Base-by-base conservation (phyloP, 306 rosid genomes). In the Dryas alaskensis region DNA sequence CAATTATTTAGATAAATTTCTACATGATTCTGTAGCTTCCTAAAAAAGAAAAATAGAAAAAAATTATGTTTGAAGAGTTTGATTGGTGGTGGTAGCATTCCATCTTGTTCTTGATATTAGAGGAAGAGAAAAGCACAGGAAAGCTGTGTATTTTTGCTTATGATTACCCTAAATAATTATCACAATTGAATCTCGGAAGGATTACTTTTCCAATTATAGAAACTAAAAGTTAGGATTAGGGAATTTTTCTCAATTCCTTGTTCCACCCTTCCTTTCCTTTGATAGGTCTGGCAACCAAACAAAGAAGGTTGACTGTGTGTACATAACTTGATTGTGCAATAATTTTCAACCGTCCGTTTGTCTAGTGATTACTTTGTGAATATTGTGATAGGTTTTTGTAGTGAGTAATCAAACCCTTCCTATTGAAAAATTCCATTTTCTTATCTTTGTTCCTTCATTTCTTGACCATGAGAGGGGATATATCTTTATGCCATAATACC, bases 101-200 rank as follows among this genome's bases (percentile, higher is more conserved):
- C 10, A 27, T 65, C 6, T 48, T 12, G 8, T 31, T 47, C 46
- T 59, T 58, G 55, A 48, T 27, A 17, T 17, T 25, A 54, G 64
- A 10, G 47, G 7, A 53, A n/a, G 57, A 73, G 59, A 45, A 16
- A 13, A 46, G 66, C 45, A 10, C 58, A 73, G 14, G 47, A 73
- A 59, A 42, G 58, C 45, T 1, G 4, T 10, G 49, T 37, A 4
- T 7, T 40, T 48, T 50, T 17, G 44, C 10, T 39, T 48, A 9
- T 57, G 58, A 17, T 58, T 31, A 12, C 8, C 5, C 22, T n/a
- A 60, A 54, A 54, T 64, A 25, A 47, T 57, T 50, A 37, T 54
- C 16, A 22, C 17, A 66, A 13, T 8, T 22, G 42, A 44, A 17
- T 57, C 39, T 40, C 14, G 17, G 17, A 6, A 14, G 25, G 44